Percentiles rank a stretch among this genome's conserved stretches.
Evolutionary conservation across 805 yeast genomes (phyloP).

Genomic region (Starmerella sp.): DNA sequence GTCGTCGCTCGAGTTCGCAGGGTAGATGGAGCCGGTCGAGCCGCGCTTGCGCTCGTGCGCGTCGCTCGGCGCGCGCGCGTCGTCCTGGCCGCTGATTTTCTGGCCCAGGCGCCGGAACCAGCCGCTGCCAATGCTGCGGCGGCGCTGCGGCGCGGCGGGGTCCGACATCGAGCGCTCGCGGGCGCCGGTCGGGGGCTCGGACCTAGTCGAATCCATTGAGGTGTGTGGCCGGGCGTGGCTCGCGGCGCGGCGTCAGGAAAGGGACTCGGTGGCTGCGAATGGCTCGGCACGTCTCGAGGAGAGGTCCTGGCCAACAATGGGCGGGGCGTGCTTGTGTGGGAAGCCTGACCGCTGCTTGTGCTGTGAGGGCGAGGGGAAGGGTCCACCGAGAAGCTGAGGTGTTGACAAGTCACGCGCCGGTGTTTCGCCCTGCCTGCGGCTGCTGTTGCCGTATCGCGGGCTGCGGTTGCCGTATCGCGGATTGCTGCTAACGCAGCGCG

Average conservation of each 20-base stretch:
- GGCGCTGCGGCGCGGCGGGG: conserved; percentile 2
- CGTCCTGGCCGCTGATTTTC: neutral
- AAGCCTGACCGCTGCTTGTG: neutral
- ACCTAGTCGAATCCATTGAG: neutral
- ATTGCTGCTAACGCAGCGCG: no score
- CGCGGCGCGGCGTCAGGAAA: neutral
- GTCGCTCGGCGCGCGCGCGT: neutral
- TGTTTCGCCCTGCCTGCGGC: neutral
- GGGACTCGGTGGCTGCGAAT: no score
- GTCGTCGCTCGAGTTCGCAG: neutral
- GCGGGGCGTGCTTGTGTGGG: neutral
- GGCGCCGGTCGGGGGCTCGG: neutral
- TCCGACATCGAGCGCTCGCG: conserved; percentile 4
- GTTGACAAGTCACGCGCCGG: neutral
- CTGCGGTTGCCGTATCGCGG: no score
- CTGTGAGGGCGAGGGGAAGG: neutral
- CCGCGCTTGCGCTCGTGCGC: neutral
- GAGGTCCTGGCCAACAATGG: no score
- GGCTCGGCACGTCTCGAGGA: no score
- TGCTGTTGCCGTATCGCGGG: neutral
- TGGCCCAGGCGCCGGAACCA: conserved; percentile 2
- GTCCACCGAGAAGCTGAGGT: neutral
- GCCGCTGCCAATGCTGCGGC: neutral
- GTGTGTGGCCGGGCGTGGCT: neutral
- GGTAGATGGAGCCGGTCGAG: neutral